Conservation (phyloP, 2,329 filamentous ascomycete genomes). For the Trichoderma endophyticum region DNA sequence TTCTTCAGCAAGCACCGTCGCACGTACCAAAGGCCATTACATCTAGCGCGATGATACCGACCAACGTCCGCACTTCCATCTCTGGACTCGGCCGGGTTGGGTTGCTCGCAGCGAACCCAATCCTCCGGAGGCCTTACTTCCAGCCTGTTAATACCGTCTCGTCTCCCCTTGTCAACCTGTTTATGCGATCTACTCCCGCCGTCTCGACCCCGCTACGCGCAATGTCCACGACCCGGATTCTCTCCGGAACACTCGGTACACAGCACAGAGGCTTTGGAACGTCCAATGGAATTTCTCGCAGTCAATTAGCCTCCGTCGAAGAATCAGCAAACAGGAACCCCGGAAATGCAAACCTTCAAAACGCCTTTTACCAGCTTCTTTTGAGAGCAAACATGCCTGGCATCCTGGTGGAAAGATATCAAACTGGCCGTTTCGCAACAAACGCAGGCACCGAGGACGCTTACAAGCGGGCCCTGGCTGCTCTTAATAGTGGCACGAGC, state of each 20-base stretch:
- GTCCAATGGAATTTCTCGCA: slow-evolving; percentile 52
- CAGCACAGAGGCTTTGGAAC: slow-evolving; percentile 38
- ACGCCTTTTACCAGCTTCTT: slow-evolving; percentile 89
- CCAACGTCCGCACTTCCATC: slow-evolving; percentile 20
- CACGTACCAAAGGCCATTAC: neutral
- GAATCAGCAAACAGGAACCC: slow-evolving; percentile 92
- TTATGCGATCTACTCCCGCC: slow-evolving; percentile 26
- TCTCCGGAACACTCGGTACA: neutral
- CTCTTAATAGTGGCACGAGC: slow-evolving; percentile 32
- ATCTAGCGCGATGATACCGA: neutral
- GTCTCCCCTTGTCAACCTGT: slow-evolving; percentile 26
- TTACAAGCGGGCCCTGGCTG: slow-evolving; percentile 69
- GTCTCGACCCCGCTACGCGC: slow-evolving; percentile 23
- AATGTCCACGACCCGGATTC: slow-evolving; percentile 21
- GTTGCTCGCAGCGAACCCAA: slow-evolving; percentile 30
- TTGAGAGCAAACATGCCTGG: slow-evolving; percentile 90
- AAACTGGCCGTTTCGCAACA: slow-evolving; percentile 78
- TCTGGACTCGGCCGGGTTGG: slow-evolving; percentile 30
- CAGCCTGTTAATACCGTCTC: slow-evolving; percentile 22
- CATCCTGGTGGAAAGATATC: slow-evolving; percentile 86
- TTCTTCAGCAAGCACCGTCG: slow-evolving; percentile 26
- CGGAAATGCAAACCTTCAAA: slow-evolving; percentile 80
- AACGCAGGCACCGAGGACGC: slow-evolving; percentile 74
- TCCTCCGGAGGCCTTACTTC: slow-evolving; percentile 28
- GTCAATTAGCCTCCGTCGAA: slow-evolving; percentile 78